Conservation (phyloP, 2,329 filamentous ascomycete species). For the Claviceps sp. region DNA sequence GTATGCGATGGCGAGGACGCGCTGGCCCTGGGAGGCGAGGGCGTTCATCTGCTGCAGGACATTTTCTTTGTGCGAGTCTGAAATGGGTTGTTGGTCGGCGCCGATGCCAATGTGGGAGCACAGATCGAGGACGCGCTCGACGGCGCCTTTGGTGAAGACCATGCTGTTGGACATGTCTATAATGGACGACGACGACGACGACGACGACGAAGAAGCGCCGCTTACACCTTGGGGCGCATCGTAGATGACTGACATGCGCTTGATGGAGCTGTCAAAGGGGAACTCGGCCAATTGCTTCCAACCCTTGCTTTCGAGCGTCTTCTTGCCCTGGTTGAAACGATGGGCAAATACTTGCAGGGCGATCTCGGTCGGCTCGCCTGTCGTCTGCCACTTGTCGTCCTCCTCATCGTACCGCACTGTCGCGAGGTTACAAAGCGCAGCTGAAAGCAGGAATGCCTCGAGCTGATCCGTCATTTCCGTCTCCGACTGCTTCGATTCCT, state of each 20-base stretch:
- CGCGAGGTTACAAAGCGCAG: conserved; percentile 53
- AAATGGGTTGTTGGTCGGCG: conserved; percentile 29
- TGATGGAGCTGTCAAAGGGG: conserved; percentile 66
- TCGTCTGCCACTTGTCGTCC: conserved; percentile 49
- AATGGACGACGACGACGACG: conserved; percentile 13
- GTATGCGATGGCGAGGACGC: conserved; percentile 59
- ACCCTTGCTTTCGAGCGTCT: conserved; percentile 33
- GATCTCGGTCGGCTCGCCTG: conserved; percentile 62
- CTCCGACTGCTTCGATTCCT: conserved; percentile 19
- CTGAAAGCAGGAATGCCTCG: conserved; percentile 37
- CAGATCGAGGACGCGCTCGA: conserved; percentile 46
- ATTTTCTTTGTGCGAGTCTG: conserved; percentile 34
- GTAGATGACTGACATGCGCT: conserved; percentile 70
- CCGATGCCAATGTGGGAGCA: conserved; percentile 35
- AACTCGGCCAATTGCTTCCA: conserved; percentile 58
- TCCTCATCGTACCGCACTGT: conserved; percentile 42
- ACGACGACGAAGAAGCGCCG: background rate
- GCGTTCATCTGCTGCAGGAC: conserved; percentile 41
- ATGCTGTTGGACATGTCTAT: conserved; percentile 30
- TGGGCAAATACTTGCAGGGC: conserved; percentile 63
- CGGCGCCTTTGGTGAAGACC: conserved; percentile 50
- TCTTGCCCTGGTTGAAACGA: conserved; percentile 49
- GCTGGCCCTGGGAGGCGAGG: conserved; percentile 54
- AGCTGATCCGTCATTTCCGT: conserved; percentile 37
- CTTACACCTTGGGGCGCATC: conserved; percentile 30